These are phyloP conservation scores for Lactarius psammicola DNA, from an alignment of 768 basidiomycete genomes.

Conservation along the genomic window DNA sequence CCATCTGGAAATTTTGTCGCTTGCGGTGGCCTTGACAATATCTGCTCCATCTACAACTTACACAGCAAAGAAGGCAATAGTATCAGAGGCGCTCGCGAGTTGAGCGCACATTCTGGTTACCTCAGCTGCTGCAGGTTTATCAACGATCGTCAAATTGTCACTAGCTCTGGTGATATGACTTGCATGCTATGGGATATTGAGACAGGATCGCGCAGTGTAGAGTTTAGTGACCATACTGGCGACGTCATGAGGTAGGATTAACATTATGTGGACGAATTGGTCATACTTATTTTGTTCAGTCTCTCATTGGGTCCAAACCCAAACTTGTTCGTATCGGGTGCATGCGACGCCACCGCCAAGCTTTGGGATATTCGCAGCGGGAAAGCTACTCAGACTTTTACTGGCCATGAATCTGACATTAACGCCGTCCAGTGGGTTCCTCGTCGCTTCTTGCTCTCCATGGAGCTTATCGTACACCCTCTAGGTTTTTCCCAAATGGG, in stretches of 20 bases:
- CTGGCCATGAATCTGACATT: slow-evolving; percentile 98
- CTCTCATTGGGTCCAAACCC: slow-evolving; percentile 92
- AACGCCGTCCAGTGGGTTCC: slow-evolving; percentile 92
- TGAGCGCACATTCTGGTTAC: slow-evolving; percentile 97
- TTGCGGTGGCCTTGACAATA: slow-evolving; percentile 98
- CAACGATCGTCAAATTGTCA: slow-evolving; percentile 98
- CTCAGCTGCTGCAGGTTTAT: slow-evolving; percentile 98
- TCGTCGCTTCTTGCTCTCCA: slow-evolving; percentile 9
- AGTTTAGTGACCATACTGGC: slow-evolving; percentile 98
- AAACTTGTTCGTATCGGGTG: slow-evolving; percentile 97
- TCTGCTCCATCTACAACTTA: slow-evolving; percentile 97
- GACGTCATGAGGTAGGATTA: slow-evolving; percentile 93
- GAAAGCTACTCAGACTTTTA: slow-evolving; percentile 97
- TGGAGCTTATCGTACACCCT: slow-evolving; percentile 14
- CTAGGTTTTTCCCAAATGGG: slow-evolving; percentile 98
- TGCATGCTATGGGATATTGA: slow-evolving; percentile 99
- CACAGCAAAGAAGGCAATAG: slow-evolving; percentile 73
- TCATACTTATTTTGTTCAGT: slow-evolving; percentile 43
- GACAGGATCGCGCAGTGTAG: slow-evolving; percentile 94
- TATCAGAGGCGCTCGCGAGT: slow-evolving; percentile 88
- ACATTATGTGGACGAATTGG: slow-evolving; percentile 6
- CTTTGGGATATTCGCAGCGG: slow-evolving; percentile 99
- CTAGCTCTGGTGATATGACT: slow-evolving; percentile 98
- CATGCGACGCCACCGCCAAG: slow-evolving; percentile 97
- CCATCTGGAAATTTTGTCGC: slow-evolving; percentile 97